phyloP scores from a whole-genome alignment of 805 yeast genomes.

The Candida odintsovae region DNA sequence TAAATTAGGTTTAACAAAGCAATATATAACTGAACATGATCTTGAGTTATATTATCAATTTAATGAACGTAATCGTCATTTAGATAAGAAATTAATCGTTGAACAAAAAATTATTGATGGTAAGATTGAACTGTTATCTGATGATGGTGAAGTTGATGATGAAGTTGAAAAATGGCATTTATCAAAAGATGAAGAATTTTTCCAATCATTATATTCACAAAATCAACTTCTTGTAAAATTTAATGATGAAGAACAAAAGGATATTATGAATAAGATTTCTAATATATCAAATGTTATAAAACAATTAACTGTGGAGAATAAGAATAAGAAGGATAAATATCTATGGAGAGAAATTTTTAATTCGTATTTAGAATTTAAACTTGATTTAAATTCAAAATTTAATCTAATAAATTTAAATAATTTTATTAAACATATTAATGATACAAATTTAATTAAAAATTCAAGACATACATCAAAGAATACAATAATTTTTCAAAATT shows the following conservation, averaged over 20 bases:
- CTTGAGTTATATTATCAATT: constrained; percentile 17
- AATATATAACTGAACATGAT: constrained; percentile 20
- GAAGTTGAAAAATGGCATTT: background rate
- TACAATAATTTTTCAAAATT: constrained; percentile 41
- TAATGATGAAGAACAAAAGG: constrained; percentile 42
- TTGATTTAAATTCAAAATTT: constrained; percentile 49
- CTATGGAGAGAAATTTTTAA: constrained; percentile 67
- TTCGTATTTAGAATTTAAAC: constrained; percentile 58
- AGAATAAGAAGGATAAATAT: constrained; percentile 49
- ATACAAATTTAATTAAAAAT: constrained; percentile 34
- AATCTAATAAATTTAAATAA: constrained; percentile 38
- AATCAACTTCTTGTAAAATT: constrained; percentile 28
- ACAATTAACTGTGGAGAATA: constrained; percentile 16
- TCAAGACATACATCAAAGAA: constrained; percentile 37
- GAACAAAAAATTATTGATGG: constrained; percentile 4
- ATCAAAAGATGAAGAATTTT: constrained; percentile 12
- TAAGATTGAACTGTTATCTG: constrained; percentile 3
- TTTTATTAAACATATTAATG: constrained; percentile 35
- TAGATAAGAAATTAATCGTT: constrained; percentile 2
- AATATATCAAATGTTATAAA: constrained; percentile 28
- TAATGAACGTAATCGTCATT: constrained; percentile 5
- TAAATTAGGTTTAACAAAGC: constrained; percentile 49
- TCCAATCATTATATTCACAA: constrained; percentile 14
- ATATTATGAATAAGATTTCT: constrained; percentile 6
- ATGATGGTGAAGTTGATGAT: background rate